Evolutionary conservation across 1,284 basidiomycete species (phyloP), one percentile per base, ranked within the genome.

Genomic region (Ganoderma sinense): DNA sequence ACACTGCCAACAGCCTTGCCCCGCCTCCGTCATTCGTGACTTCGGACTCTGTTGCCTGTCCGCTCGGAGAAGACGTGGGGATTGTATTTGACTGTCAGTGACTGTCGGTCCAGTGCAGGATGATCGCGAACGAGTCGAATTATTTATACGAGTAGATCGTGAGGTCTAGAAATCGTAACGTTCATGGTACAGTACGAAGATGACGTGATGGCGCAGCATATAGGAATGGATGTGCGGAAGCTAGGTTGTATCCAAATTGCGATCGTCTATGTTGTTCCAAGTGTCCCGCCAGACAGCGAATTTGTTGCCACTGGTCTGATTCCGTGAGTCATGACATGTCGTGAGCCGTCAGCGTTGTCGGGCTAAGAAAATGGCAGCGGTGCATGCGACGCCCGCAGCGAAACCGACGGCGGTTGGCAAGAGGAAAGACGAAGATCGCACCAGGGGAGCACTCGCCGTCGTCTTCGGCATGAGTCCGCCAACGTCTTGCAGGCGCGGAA

Each of bases 401-500:
- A 85, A 81, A 6, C 80, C 82, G 33, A 82, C 62, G 5, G 76
- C 70, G 53, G 78, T 73, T 26, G 80, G 76, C 20, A 81, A 39
- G 29, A 73, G 62, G 11, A 70, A 64, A 20, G 56, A 61, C 29
- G 55, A 36, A 56, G 66, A 73, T 43, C 31, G 69, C 40, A 65
- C 63, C 60, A 55, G 67, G 65, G 11, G 67, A 51, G 48, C 45
- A 60, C 53, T 61, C 59, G 40, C 40, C 29, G 67, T 55, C 11
- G 72, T 39, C 67, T 66, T 73, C 67, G 64, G 73, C 62, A 68
- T 73, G 66, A 61, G 74, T n/a, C 78, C 81, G 55, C 83, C 84
- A 20, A 91, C 73, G 55, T 87, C 84, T 69, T 84, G 78, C 11
- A 86, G 80, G 31, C 79, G 81, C 41, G 87, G 88, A n/a, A 91